Evolutionary conservation across 2,329 filamentous ascomycete genomes (phyloP).

Genomic region (Xylaria sp.): DNA sequence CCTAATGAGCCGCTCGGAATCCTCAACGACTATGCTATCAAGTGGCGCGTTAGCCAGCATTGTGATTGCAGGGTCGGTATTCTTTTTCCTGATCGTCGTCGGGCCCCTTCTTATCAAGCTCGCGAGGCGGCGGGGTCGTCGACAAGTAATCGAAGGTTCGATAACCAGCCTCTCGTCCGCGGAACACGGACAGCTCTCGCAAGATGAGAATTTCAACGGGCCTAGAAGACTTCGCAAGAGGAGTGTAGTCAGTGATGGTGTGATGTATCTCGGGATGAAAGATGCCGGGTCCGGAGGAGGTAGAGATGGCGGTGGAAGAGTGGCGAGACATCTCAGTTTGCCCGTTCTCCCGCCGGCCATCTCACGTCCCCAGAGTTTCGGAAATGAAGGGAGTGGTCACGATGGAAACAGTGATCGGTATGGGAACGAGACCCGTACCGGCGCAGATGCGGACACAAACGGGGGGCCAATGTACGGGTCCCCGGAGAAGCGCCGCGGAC

Average conservation of each 20-base stretch:
- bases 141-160: constrained; percentile 27
- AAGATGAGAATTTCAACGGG: constrained; percentile 7
- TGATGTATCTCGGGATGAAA: constrained; percentile 11
- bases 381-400: not conserved
- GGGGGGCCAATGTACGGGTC: constrained; percentile 20
- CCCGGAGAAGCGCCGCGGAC: constrained; percentile 44
- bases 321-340: constrained; percentile 36
- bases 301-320: not conserved
- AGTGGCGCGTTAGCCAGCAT: constrained; percentile 56
- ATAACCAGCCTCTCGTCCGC: constrained; percentile 20
- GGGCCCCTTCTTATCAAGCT: constrained; percentile 57
- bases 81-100: constrained; percentile 57
- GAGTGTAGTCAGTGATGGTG: constrained; percentile 34
- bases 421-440: not conserved
- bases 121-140: constrained; percentile 46
- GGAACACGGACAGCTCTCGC: constrained; percentile 22
- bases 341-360: constrained; percentile 42
- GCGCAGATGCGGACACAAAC: not conserved
- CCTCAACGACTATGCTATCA: constrained; percentile 37
- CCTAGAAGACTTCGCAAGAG: constrained; percentile 43
- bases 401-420: constrained; percentile 7
- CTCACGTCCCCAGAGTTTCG: constrained; percentile 33
- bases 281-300: constrained; percentile 2
- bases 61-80: constrained; percentile 58
- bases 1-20: not conserved